Conservation (phyloP, 1,139 yeast genomes). For the Yamadazyma oceani region DNA sequence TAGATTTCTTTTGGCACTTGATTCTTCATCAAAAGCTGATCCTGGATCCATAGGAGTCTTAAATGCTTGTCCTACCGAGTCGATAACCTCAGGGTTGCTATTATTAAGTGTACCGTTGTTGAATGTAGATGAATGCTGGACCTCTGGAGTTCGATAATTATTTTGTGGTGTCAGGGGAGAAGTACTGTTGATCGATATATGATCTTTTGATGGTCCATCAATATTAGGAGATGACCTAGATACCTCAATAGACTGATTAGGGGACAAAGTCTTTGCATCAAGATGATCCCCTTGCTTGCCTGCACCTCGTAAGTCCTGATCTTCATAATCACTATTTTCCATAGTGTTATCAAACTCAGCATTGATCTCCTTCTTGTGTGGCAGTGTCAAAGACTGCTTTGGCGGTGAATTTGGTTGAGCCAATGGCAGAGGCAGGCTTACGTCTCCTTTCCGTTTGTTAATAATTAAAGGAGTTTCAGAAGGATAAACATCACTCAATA, state of each 20-base stretch:
- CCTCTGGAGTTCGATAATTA: conserved; percentile 15
- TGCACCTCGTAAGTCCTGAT: background rate
- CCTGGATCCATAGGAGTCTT: conserved; percentile 5
- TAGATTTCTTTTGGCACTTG: conserved; percentile 3
- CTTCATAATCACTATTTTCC: conserved; percentile 1
- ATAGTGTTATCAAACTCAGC: too few species aligned
- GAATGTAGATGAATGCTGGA: conserved; percentile 4
- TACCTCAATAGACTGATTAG: conserved; percentile 3
- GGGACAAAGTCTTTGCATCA: background rate
- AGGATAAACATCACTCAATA: conserved; percentile 44
- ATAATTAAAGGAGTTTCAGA: conserved; percentile 40
- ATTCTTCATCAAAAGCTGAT: conserved; percentile 3
- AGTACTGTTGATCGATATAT: background rate
- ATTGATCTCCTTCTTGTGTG: too few species aligned
- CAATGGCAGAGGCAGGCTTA: background rate
- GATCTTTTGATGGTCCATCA: background rate
- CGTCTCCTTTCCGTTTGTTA: conserved; percentile 23
- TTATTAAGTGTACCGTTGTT: background rate
- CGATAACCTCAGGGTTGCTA: background rate
- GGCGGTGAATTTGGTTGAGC: conserved; percentile 1
- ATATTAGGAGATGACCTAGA: conserved; percentile 2
- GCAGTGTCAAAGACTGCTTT: too few species aligned
- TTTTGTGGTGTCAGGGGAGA: conserved; percentile 14
- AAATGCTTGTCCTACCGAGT: conserved; percentile 10
- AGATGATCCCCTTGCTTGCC: background rate